Base-by-base conservation (phyloP, 768 basidiomycete species). In the Paxillus ammoniavirescens region DNA sequence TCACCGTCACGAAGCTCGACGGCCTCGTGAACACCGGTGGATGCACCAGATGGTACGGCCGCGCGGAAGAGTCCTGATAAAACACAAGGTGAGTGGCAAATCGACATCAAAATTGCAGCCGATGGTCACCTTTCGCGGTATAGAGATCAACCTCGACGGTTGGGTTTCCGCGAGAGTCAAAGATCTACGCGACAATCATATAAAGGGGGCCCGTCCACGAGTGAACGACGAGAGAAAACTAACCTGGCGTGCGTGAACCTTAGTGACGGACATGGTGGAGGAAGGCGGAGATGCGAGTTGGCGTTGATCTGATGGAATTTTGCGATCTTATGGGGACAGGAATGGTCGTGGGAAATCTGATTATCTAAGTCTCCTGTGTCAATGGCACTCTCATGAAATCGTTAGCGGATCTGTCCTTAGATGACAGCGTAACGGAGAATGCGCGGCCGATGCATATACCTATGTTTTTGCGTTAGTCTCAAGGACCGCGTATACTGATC, bases 1-100 rank as follows among this genome's bases (percentile, higher is more conserved):
- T 93, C 95, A 59, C 88, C 89, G 74, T 99, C 97, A 63, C 97
- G 93, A 73, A 99, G 90, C 77, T 99, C 97, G 62, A 98, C 93
- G 58, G 97, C 97, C 75, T 99, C 97, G 72, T 99, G 93, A 61
- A 91, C 78, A 78, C 97, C 97, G 49, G 97, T 98, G 53, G 97
- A 99, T 41, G 97, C 97, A 72, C 97, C 97, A 55, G 96, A 98
- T 42, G 97, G 97, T 42, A 99, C 97, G 58, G 92, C 84, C 55
- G 93, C 91, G 56, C 93, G 88, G 88, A 86, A 98, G 60, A 84
- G 87, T 55, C 95, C 95, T 96, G 56, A 23, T 62, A 53, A 62
- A 54, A 53, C 45, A 50, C 56, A 14, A 54, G 43, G 7, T 28
- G 26, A 51, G 38, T 58, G 52, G 54, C 55, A 36, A 26, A 50